Evolutionary conservation across 208 protist species (phyloP).

Genomic region (Trypanosoma grayi): DNA sequence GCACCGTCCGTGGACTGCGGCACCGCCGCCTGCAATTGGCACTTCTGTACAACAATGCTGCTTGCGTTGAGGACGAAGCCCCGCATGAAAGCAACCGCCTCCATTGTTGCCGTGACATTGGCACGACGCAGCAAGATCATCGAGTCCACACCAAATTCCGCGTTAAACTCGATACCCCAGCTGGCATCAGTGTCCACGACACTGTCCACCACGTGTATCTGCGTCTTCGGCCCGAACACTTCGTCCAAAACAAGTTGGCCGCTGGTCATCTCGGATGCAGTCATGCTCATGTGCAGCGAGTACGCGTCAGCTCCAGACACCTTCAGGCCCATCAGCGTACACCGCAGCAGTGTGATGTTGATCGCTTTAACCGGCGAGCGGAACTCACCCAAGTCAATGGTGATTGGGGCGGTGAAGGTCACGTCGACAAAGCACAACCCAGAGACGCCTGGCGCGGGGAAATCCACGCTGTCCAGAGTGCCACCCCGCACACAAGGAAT

Average conservation of each 20-base stretch:
- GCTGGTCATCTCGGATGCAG: not conserved
- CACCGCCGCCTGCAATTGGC: not conserved
- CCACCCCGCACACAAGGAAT: conserved; percentile 5
- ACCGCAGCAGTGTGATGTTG: conserved; percentile 15
- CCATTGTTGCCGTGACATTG: not conserved
- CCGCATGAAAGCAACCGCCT: not conserved
- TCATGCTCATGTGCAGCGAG: conserved; percentile 8
- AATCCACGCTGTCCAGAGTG: not conserved
- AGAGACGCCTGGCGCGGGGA: not conserved
- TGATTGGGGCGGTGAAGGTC: not conserved
- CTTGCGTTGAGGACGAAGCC: conserved; percentile 1
- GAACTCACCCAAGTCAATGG: conserved; percentile 2
- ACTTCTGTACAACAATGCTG: conserved; percentile 1
- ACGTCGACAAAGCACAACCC: conserved; percentile 17
- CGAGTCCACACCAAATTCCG: not conserved
- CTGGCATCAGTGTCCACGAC: not conserved
- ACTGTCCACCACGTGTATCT: conserved; percentile 10
- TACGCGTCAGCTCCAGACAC: not conserved
- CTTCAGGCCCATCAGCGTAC: not conserved
- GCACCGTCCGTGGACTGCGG: not conserved
- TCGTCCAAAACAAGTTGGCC: not conserved
- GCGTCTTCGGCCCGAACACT: not conserved
- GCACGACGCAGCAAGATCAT: not conserved
- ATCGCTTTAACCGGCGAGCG: not conserved
- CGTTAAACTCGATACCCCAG: not conserved